phyloP scores from a whole-genome alignment of 805 yeast species.

The Cyberlindnera galapagoensis region DNA sequence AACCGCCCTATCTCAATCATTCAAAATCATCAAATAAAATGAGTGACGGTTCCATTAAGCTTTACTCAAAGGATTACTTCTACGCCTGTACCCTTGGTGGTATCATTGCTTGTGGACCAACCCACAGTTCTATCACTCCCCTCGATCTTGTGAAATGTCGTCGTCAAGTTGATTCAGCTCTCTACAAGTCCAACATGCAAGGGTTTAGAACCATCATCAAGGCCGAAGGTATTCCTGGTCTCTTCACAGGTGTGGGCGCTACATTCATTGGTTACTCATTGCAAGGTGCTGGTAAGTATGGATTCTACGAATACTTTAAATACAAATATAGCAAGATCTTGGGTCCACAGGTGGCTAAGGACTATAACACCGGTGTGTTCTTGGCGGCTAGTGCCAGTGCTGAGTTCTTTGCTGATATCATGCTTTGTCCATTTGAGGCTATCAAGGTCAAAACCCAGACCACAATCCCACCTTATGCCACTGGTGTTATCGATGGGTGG shows the following conservation, averaged over 20 bases:
- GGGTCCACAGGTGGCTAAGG: slow-evolving; percentile 55
- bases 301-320: slow-evolving; percentile 89
- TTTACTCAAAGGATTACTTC: slow-evolving; percentile 36
- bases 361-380: slow-evolving; percentile 68
- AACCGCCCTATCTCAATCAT: too few species aligned
- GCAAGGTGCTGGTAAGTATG: slow-evolving; percentile 98
- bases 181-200: slow-evolving; percentile 71
- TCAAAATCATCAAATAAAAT: too few species aligned
- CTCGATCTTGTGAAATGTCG: slow-evolving; percentile 91
- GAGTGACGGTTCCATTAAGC: too few species aligned
- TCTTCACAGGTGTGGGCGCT: slow-evolving; percentile 88
- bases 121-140: slow-evolving; percentile 91
- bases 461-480: slow-evolving; percentile 79
- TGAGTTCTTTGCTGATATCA: slow-evolving; percentile 85
- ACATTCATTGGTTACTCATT: slow-evolving; percentile 88
- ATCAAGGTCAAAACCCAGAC: slow-evolving; percentile 94
- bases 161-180: slow-evolving; percentile 71
- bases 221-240: slow-evolving; percentile 66
- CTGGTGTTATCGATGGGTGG: slow-evolving; percentile 58
- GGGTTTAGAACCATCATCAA: slow-evolving; percentile 76
- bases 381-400: slow-evolving; percentile 89
- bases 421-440: slow-evolving; percentile 91
- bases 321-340: slow-evolving; percentile 61
- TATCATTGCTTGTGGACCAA: slow-evolving; percentile 88
- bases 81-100: slow-evolving; percentile 60